phyloP scores from a whole-genome alignment of 306 rosid genomes.

The Dryas drummondii region DNA sequence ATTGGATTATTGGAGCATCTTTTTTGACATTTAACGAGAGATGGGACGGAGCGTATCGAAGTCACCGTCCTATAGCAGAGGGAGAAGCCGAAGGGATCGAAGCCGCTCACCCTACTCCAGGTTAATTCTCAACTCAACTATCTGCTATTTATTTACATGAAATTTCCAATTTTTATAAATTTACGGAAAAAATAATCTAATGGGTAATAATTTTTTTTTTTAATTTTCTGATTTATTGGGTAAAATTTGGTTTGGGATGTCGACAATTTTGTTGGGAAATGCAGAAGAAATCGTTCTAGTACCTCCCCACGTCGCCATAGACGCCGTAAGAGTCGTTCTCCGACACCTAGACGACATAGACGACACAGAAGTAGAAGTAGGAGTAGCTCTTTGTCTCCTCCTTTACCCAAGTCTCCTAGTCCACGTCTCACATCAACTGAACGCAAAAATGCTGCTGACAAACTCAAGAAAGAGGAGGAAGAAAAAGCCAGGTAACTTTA shows the following conservation, averaged over 20 bases:
- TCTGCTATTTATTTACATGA: neutral
- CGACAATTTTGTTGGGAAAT: neutral
- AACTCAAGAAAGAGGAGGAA: constrained; percentile 53
- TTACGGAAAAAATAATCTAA: too few relatives aligned
- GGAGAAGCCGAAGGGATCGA: constrained; percentile 47
- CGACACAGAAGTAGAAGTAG: constrained; percentile 37
- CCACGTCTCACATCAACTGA: constrained; percentile 44
- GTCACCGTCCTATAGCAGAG: constrained; percentile 48
- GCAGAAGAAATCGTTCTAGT: constrained; percentile 33
- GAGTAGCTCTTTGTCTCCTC: constrained; percentile 53
- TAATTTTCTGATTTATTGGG: neutral
- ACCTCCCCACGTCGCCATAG: constrained; percentile 34
- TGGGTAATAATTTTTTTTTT: neutral
- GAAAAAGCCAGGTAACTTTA: constrained; percentile 48
- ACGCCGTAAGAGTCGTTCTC: constrained; percentile 46
- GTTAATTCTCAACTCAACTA: neutral
- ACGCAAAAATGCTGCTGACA: constrained; percentile 32
- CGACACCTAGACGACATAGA: constrained; percentile 44
- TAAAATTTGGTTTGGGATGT: neutral
- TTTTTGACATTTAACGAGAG: neutral
- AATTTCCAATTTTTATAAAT: neutral
- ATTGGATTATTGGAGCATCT: too few relatives aligned
- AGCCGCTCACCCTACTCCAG: constrained; percentile 44
- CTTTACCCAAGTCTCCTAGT: constrained; percentile 41
- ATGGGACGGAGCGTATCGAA: constrained; percentile 63